Base-by-base conservation (phyloP, 202 grass and related monocot species). In the Musa balbisiana region DNA sequence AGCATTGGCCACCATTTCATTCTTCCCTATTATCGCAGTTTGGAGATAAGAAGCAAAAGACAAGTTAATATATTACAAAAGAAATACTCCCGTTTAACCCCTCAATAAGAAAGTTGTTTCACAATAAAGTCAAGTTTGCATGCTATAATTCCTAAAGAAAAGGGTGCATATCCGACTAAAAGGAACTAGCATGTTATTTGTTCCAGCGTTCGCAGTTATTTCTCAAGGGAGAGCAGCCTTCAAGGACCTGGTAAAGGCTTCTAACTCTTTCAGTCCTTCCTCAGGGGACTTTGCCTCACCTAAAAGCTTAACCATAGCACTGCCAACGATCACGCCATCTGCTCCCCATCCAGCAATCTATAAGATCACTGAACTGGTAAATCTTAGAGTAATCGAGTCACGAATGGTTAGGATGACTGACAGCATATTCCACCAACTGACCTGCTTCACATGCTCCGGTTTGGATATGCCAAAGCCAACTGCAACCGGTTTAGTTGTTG, bases 401-500 rank as follows among this genome's bases (percentile, higher is more conserved):
- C 15, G 25, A 14, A 64, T 52, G 26, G 16, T 3, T 55, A 17
- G 1, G 51, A 79, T 51, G 24, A 13, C 11, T 74, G 49, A 53
- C 25, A 69, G 26, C 59, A 27, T 58, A 17, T 1, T 51, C 68
- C 63, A 16, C 72, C 22, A 54, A 64, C 58, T 62, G 74, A 98
- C 94, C 91, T 98, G 94, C 79, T 93, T 83, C 69, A 92, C 90
- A 58, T 98, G 94, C 76, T 94, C 94, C 64, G 91, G 77, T 66
- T 83, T 92, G 0, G 94, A 98, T 80, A 98, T 90, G 60, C 94
- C 94, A 83, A 98, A 98, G 13, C 94, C 94, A 81, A 98, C 94
- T 4, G 91, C 81, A 72, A 98, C 94, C 25, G 94, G 86, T 87
- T 98, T 99, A 20, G 78, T 77, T 77, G 94, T 93, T 62, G 68